phyloP scores from a whole-genome alignment of 2,329 filamentous ascomycete species.

The Sporothrix dimorphospora region DNA sequence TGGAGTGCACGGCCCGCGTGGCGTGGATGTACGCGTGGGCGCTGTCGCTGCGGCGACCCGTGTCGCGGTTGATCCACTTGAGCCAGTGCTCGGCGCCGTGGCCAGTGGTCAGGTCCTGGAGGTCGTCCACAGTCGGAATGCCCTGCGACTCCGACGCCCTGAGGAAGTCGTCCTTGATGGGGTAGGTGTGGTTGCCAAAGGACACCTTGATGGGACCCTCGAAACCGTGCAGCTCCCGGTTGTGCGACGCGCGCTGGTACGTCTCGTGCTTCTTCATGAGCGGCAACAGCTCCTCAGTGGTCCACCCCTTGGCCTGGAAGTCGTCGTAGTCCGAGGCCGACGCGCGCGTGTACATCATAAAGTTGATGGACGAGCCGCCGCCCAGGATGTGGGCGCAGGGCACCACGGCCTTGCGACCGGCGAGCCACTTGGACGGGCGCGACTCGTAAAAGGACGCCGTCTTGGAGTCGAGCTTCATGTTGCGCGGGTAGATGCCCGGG shows the following conservation, averaged over 20 bases:
- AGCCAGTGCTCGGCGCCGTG: conserved; percentile 81
- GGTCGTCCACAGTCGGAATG: conserved; percentile 74
- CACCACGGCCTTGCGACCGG: conserved; percentile 72
- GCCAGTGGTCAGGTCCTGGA: conserved; percentile 70
- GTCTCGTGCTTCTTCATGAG: conserved; percentile 83
- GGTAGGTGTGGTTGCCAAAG: conserved; percentile 80
- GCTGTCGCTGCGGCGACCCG: conserved; percentile 73
- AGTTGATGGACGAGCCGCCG: conserved; percentile 75
- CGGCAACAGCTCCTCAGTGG: conserved; percentile 72
- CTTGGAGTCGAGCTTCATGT: conserved; percentile 80
- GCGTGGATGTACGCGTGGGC: conserved; percentile 79
- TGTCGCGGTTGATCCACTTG: conserved; percentile 65
- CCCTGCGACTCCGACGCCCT: conserved; percentile 72
- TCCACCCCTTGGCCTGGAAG: conserved; percentile 80
- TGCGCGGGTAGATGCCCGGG: conserved; percentile 74
- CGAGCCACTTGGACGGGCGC: conserved; percentile 71
- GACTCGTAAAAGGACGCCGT: conserved; percentile 83
- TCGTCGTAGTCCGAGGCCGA: conserved; percentile 76
- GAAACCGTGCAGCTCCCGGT: conserved; percentile 72
- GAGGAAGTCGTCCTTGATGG: conserved; percentile 80
- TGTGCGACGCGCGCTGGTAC: conserved; percentile 68
- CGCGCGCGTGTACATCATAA: conserved; percentile 77
- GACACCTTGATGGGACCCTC: conserved; percentile 83
- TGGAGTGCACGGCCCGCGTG: conserved; percentile 69
- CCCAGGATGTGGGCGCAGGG: conserved; percentile 74